Evolutionary conservation across 2,329 filamentous ascomycete genomes (phyloP).

Genomic region (Periconia sp.): DNA sequence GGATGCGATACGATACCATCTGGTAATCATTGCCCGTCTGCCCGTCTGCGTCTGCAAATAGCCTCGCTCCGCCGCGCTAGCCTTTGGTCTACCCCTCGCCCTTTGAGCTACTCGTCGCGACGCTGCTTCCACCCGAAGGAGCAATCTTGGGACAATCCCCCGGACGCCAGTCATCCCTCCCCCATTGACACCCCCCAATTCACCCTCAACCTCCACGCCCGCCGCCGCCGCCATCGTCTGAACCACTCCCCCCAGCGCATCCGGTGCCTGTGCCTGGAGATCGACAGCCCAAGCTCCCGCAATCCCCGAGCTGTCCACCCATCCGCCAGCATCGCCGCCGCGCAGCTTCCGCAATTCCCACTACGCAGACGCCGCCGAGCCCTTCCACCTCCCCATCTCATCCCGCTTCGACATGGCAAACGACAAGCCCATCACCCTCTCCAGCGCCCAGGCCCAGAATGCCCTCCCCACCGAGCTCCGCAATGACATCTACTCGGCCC

Average conservation of each 20-base stretch:
- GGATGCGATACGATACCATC: too few species aligned
- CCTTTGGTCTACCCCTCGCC: neutral
- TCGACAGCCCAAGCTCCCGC: slow-evolving; percentile 13
- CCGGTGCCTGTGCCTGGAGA: neutral
- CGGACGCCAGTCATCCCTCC: too few species aligned
- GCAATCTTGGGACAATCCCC: too few species aligned
- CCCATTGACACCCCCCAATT: too few species aligned
- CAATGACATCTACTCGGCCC: slow-evolving; percentile 52
- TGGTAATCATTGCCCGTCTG: slow-evolving; percentile 2
- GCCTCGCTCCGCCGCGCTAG: slow-evolving; percentile 3
- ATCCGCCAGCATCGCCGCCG: neutral
- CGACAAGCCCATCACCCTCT: slow-evolving; percentile 30
- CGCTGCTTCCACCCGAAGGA: slow-evolving; percentile 8
- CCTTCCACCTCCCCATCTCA: slow-evolving; percentile 5
- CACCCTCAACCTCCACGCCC: too few species aligned
- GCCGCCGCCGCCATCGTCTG: slow-evolving; percentile 3
- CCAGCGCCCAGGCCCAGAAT: slow-evolving; percentile 48
- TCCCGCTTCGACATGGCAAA: slow-evolving; percentile 15
- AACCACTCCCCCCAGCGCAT: slow-evolving; percentile 13
- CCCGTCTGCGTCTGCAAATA: slow-evolving; percentile 3
- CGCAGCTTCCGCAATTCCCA: neutral
- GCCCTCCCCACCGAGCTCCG: slow-evolving; percentile 48
- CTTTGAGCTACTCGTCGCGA: too few species aligned
- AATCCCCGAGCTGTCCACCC: slow-evolving; percentile 10
- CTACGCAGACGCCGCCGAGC: slow-evolving; percentile 1